phyloP scores from a whole-genome alignment of 225 moss, liverwort and hornwort species.

The Bryum argenteum region DNA sequence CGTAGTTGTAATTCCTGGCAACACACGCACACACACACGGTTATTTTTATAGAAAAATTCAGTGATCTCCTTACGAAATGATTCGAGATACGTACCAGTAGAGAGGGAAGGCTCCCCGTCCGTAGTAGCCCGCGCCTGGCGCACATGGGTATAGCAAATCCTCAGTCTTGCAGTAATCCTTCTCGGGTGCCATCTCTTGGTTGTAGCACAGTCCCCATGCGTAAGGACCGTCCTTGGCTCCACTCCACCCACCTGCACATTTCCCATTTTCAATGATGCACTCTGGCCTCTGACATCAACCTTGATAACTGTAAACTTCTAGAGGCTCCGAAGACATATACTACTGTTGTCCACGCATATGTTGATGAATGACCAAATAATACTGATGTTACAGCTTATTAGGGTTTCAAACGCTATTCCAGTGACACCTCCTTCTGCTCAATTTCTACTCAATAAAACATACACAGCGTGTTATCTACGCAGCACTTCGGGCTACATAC shows the following conservation, averaged over 20 bases:
- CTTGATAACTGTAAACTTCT: neutral
- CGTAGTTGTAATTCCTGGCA: slow-evolving; percentile 85
- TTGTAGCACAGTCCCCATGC: slow-evolving; percentile 92
- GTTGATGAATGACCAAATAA: neutral
- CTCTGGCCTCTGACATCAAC: neutral
- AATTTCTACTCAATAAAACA: neutral
- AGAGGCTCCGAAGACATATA: neutral
- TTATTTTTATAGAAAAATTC: neutral
- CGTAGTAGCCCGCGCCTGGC: slow-evolving; percentile 75
- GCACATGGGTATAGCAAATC: slow-evolving; percentile 67
- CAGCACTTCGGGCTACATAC: slow-evolving; percentile 1
- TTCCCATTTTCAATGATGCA: slow-evolving; percentile 4
- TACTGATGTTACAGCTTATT: neutral
- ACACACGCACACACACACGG: neutral
- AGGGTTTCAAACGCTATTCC: slow-evolving; percentile 12
- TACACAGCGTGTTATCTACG: neutral
- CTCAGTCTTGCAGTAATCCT: slow-evolving; percentile 59
- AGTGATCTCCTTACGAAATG: too few species aligned
- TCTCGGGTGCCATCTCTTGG: slow-evolving; percentile 69
- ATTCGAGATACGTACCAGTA: slow-evolving; percentile 45
- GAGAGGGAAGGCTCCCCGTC: slow-evolving; percentile 76
- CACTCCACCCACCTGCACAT: slow-evolving; percentile 76
- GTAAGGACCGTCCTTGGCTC: slow-evolving; percentile 67
- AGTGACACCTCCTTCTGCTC: neutral
- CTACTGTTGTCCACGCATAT: neutral